Evolutionary conservation across 2,329 filamentous ascomycete genomes (phyloP), one percentile per base, ranked within the genome.

Genomic region (Aschersonia sp.): DNA sequence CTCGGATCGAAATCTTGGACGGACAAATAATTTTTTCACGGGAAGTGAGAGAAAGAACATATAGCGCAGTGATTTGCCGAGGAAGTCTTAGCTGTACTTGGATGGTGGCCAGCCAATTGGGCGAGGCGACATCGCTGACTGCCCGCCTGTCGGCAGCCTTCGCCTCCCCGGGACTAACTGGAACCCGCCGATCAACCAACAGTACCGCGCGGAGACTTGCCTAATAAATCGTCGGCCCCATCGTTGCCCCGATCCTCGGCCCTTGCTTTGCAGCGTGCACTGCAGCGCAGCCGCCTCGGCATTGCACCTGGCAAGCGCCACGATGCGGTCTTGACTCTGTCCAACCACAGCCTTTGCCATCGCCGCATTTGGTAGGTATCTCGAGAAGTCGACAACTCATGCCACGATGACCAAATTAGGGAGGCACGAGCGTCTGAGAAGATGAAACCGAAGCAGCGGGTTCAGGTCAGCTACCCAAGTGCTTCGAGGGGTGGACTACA

Each of bases 71-170:
- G 10, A 42, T 42, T 29, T 42, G 22, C 40, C 40, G 40, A 42
- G 40, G 48, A 51, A 52, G 53, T 51, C 50, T 50, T 48, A 46
- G 45, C 45, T 51, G 47, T 46, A 46, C 50, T 50, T 52, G 53
- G 53, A 49, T 47, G 52, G 50, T 47, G 49, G 6, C 42, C 39
- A 47, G 9, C 29, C 22, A 37, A 9, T 37, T 37, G 12, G 35
- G 35, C 12, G 8, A 37, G 51, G 51, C 51, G 49, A 51, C 51
- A 46, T 51, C 51, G 51, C 51, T 47, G 48, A 29, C 30, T n/a
- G 30, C 39, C 11, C 31, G 31, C 45, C 35, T 22, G 22, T 22
- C 22, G 22, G 22, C 22, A 22, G 22, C 22, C 22, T 22, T 22
- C 22, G 22, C 22, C 22, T 46, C 46, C 46, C 42, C 43, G 45